These are phyloP conservation scores for Ogataea parapolymorpha DNA, from an alignment of 805 yeast genomes.

Conservation along the genomic window DNA sequence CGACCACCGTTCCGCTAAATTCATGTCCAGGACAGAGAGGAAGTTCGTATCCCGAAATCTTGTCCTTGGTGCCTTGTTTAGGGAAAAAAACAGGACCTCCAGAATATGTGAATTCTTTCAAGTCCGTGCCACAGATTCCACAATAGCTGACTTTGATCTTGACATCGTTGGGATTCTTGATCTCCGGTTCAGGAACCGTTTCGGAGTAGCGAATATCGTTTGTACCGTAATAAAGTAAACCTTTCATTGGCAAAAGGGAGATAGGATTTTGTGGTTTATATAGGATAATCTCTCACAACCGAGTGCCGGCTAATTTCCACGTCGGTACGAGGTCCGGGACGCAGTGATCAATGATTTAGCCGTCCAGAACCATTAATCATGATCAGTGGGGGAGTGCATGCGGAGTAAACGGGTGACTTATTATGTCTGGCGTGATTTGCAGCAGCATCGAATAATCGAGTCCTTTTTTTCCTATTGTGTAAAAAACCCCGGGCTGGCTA, in stretches of 20 bases:
- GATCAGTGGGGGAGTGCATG: not conserved
- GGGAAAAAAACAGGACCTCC: slow-evolving; percentile 53
- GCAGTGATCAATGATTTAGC: not conserved
- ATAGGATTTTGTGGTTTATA: slow-evolving; percentile 17
- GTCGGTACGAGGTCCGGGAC: not conserved
- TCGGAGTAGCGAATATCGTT: slow-evolving; percentile 21
- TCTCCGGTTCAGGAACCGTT: slow-evolving; percentile 33
- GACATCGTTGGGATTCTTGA: slow-evolving; percentile 37
- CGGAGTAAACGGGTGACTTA: not conserved
- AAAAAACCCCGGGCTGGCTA: not conserved
- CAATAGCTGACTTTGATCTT: slow-evolving; percentile 45
- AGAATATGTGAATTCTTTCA: slow-evolving; percentile 37
- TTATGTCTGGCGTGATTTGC: not conserved
- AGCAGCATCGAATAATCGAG: not conserved
- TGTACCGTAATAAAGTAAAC: slow-evolving; percentile 21
- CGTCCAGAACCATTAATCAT: not conserved
- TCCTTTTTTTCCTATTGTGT: not conserved
- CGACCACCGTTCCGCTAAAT: slow-evolving; percentile 40
- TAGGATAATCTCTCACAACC: not conserved
- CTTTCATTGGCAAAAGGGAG: slow-evolving; percentile 16
- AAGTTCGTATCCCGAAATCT: slow-evolving; percentile 36
- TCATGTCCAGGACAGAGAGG: slow-evolving; percentile 53
- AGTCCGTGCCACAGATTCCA: slow-evolving; percentile 59
- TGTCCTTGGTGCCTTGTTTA: slow-evolving; percentile 32
- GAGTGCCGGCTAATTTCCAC: not conserved